These are phyloP conservation scores for Carallia brachiata DNA, from an alignment of 345 rosid species.

Conservation along the genomic window DNA sequence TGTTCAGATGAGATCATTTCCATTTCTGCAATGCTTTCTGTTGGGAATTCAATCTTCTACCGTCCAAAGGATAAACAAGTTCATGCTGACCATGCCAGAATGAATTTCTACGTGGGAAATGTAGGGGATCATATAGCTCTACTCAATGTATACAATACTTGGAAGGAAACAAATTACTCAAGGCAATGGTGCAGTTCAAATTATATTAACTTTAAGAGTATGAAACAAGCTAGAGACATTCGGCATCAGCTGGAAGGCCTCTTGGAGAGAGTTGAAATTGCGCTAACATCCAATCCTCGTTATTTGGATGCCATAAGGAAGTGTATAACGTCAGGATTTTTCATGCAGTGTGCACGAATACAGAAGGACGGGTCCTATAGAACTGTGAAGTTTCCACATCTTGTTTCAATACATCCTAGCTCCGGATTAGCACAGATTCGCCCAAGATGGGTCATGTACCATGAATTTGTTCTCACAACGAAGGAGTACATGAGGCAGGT, in stretches of 20 bases:
- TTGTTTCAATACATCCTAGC: conserved; percentile 90
- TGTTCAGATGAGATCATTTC: conserved; percentile 92
- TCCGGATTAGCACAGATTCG: conserved; percentile 91
- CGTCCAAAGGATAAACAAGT: conserved; percentile 98
- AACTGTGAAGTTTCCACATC: conserved; percentile 89
- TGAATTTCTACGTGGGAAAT: conserved; percentile 89
- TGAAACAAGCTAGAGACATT: conserved; percentile 93
- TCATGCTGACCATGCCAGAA: conserved; percentile 90
- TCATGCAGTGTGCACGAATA: conserved; percentile 79
- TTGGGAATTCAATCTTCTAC: conserved; percentile 91
- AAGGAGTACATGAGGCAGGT: conserved; percentile 97
- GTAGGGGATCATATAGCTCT: conserved; percentile 93
- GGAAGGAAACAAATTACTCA: conserved; percentile 92
- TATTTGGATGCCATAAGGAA: conserved; percentile 74
- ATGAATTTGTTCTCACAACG: conserved; percentile 84
- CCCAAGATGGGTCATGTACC: conserved; percentile 92
- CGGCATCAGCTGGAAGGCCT: conserved; percentile 94
- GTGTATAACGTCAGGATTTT: conserved; percentile 81
- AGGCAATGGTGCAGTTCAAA: conserved; percentile 99
- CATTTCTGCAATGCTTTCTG: conserved; percentile 87
- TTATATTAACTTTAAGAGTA: conserved; percentile 94
- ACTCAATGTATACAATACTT: conserved; percentile 84
- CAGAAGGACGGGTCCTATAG: conserved; percentile 88
- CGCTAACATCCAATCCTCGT: conserved; percentile 50
- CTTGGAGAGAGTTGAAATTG: conserved; percentile 93